Evolutionary conservation across 805 yeast species (phyloP).

Genomic region (Kuraishia borneana): DNA sequence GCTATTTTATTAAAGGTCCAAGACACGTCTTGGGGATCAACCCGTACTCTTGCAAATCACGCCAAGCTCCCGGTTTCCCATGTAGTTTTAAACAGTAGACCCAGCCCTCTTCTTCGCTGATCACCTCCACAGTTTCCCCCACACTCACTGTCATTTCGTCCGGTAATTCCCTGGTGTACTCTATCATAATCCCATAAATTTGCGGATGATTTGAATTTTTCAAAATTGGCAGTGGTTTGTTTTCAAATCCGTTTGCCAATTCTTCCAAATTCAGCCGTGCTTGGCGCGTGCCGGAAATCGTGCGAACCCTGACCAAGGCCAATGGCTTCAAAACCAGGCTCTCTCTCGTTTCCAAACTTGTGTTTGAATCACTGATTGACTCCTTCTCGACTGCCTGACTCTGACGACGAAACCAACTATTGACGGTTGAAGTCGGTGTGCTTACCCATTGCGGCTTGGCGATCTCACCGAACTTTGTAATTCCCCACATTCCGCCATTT

Average conservation of each 20-base stretch:
- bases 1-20: no score
- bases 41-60: no score
- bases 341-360: neutral
- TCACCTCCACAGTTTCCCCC: no score
- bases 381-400: neutral
- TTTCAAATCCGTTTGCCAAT: neutral
- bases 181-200: neutral
- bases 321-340: no score
- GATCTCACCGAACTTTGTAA: neutral
- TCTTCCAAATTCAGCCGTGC: neutral
- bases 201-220: neutral
- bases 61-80: no score
- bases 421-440: neutral
- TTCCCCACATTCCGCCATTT: neutral
- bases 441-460: neutral
- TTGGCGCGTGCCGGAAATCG: neutral
- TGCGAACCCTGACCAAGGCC: no score
- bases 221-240: neutral
- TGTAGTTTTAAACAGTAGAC: no score
- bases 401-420: neutral
- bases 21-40: no score
- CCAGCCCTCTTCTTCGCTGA: no score
- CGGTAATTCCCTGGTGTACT: neutral
- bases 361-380: neutral
- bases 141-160: no score